Percentiles rank a stretch among this genome's conserved stretches.
Evolutionary conservation across 352 stramenopile species (phyloP).

Genomic region (Phytophthora cactorum): DNA sequence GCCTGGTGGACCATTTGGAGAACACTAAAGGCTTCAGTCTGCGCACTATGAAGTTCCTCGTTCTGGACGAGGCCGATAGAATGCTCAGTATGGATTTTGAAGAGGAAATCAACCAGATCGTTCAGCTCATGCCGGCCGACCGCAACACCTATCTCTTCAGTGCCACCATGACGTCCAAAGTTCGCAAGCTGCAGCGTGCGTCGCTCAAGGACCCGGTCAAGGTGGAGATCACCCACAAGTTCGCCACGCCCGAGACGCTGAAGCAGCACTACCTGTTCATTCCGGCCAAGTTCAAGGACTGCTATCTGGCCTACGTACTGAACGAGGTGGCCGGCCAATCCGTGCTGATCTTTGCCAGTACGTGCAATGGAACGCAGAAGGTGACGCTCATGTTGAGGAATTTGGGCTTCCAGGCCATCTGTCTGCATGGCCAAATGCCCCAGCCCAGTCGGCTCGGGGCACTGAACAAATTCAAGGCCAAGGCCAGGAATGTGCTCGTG

Average conservation of each 20-base stretch:
- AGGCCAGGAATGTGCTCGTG: conserved; percentile 87
- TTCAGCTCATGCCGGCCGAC: conserved; percentile 94
- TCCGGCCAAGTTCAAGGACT: conserved; percentile 99
- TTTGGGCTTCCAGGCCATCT: conserved; percentile 97
- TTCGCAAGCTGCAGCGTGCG: conserved; percentile 97
- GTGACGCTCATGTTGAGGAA: conserved; percentile 98
- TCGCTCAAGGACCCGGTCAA: conserved; percentile 97
- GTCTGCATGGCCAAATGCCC: conserved; percentile 98
- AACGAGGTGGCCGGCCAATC: conserved; percentile 98
- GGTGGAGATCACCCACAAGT: conserved; percentile 98
- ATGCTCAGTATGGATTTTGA: conserved; percentile 99
- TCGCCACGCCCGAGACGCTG: conserved; percentile 97
- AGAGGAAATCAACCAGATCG: conserved; percentile 98
- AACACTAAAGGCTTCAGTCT: conserved; percentile 97
- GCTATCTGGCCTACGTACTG: conserved; percentile 98
- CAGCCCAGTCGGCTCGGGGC: conserved; percentile 97
- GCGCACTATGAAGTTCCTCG: conserved; percentile 90
- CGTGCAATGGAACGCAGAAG: conserved; percentile 97
- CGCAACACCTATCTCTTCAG: conserved; percentile 98
- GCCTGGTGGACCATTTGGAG: conserved; percentile 95
- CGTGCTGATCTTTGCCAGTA: conserved; percentile 98
- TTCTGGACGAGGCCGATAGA: conserved; percentile 95
- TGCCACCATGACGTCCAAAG: conserved; percentile 99
- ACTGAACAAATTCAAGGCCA: conserved; percentile 98
- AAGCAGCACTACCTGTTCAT: conserved; percentile 99